These are phyloP conservation scores for Annulohypoxylon maeteangense DNA, from an alignment of 495 filamentous ascomycete species.

Conservation along the genomic window DNA sequence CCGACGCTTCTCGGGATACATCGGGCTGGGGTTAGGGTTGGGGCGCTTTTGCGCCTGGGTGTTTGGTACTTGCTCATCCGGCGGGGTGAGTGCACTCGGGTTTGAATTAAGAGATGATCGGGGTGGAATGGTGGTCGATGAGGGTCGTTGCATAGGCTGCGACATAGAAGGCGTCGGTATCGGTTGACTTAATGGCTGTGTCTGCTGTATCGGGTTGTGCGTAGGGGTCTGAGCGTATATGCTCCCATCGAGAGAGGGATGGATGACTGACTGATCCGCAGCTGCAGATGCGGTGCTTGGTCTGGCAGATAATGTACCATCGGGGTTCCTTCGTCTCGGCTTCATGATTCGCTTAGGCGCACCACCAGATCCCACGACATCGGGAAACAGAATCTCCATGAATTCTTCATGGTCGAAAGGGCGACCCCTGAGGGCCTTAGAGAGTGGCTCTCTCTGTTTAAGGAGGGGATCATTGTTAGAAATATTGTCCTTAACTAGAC, in stretches of 20 bases:
- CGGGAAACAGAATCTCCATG: slow-evolving; percentile 62
- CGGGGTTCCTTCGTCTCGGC: slow-evolving; percentile 53
- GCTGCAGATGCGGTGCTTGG: slow-evolving; percentile 14
- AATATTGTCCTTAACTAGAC: neutral
- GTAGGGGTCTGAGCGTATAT: slow-evolving; percentile 39
- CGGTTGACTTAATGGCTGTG: slow-evolving; percentile 29
- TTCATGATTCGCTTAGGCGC: slow-evolving; percentile 63
- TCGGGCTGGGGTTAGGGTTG: slow-evolving; percentile 28
- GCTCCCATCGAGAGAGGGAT: slow-evolving; percentile 40
- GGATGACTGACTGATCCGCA: slow-evolving; percentile 37
- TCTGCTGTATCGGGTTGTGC: slow-evolving; percentile 34
- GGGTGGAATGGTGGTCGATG: slow-evolving; percentile 45
- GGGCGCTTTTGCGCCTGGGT: slow-evolving; percentile 46
- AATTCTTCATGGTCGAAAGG: slow-evolving; percentile 64
- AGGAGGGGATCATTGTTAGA: neutral
- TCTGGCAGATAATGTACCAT: slow-evolving; percentile 44
- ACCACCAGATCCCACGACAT: slow-evolving; percentile 62
- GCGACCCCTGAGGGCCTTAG: slow-evolving; percentile 57
- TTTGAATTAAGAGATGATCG: slow-evolving; percentile 48
- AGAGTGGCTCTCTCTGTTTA: slow-evolving; percentile 59
- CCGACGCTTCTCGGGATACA: slow-evolving; percentile 55
- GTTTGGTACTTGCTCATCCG: slow-evolving; percentile 56
- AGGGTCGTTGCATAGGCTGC: slow-evolving; percentile 42
- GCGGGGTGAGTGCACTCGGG: slow-evolving; percentile 58
- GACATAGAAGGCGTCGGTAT: slow-evolving; percentile 23